A percentile compares a stretch with the other conserved stretches of the same genome.
These are phyloP conservation scores for Mucor piriformis DNA, from an alignment of 371 early-diverging fungal species.

Conservation along the genomic window DNA sequence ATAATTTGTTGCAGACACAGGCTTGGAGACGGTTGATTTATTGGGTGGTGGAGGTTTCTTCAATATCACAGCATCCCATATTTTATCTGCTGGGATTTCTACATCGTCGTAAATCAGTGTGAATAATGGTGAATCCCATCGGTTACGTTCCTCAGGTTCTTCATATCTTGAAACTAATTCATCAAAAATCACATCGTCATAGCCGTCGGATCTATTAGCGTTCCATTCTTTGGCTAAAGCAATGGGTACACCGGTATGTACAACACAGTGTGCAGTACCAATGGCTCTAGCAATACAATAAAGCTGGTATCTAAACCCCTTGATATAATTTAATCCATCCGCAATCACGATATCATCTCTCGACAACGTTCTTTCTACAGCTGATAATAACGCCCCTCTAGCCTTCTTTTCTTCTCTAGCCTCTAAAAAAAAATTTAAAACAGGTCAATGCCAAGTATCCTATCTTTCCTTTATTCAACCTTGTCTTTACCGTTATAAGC, in stretches of 20 bases:
- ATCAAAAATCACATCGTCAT: conserved; percentile 69
- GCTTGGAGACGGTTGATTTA: conserved; percentile 82
- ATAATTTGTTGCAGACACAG: conserved; percentile 88
- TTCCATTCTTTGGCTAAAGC: conserved; percentile 76
- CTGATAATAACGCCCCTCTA: conserved; percentile 88
- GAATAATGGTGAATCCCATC: conserved; percentile 97
- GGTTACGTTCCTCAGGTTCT: conserved; percentile 87
- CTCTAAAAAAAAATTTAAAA: conserved; percentile 18
- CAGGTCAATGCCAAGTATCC: background rate
- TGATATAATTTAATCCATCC: conserved; percentile 96
- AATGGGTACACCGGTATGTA: conserved; percentile 73
- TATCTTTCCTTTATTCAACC: background rate
- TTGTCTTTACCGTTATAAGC: conserved; percentile 71
- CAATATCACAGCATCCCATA: conserved; percentile 81
- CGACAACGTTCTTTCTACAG: conserved; percentile 83
- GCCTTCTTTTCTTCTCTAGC: conserved; percentile 88
- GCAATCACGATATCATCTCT: conserved; percentile 87
- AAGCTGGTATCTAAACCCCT: conserved; percentile 96
- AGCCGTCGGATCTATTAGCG: conserved; percentile 46
- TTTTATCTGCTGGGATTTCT: conserved; percentile 60
- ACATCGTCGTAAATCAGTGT: conserved; percentile 77
- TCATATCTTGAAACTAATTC: conserved; percentile 90
- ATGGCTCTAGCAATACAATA: conserved; percentile 90
- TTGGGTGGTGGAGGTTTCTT: conserved; percentile 84
- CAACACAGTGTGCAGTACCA: conserved; percentile 89